Evolutionary conservation across 1,284 basidiomycete species (phyloP).

Genomic region (Rhodofomes roseus): DNA sequence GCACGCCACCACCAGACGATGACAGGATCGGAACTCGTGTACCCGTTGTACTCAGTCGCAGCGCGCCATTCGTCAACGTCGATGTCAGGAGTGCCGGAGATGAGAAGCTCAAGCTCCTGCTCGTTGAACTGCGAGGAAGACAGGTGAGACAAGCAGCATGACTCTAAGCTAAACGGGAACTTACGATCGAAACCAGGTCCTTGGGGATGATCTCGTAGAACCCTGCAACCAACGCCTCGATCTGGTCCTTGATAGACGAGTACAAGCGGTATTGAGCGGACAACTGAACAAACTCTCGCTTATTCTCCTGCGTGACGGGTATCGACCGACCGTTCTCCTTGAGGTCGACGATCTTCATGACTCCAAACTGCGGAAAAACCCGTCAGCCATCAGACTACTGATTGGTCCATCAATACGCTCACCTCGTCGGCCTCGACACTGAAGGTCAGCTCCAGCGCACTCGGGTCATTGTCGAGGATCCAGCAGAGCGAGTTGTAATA

Average conservation of each 20-base stretch:
- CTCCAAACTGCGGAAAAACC: conserved; percentile 67
- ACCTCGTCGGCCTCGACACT: conserved; percentile 92
- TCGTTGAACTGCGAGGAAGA: conserved; percentile 80
- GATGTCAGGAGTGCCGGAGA: conserved; percentile 97
- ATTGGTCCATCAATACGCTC: conserved; percentile 18
- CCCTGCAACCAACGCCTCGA: conserved; percentile 85
- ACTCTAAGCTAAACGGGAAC: conserved; percentile 24
- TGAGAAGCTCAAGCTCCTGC: conserved; percentile 95
- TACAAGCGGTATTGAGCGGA: conserved; percentile 90
- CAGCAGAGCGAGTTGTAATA: conserved; percentile 92
- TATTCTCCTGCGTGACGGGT: conserved; percentile 93
- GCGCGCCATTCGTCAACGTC: conserved; percentile 98
- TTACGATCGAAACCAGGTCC: conserved; percentile 74
- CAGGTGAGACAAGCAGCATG: conserved; percentile 23
- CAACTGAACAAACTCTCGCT: conserved; percentile 92
- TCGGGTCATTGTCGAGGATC: conserved; percentile 91
- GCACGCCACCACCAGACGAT: conserved; percentile 99
- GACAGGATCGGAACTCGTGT: conserved; percentile 85
- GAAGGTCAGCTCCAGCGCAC: conserved; percentile 81
- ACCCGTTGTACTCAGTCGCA: conserved; percentile 89
- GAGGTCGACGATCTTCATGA: conserved; percentile 81
- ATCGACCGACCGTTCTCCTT: conserved; percentile 82
- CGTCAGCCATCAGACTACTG: not conserved
- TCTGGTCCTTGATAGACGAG: conserved; percentile 95
- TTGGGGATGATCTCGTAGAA: conserved; percentile 97